Percentiles rank a stretch among this genome's conserved stretches.
Evolutionary conservation across 345 rosid genomes (phyloP).

Genomic region (Zanthoxylum bungeanum): DNA sequence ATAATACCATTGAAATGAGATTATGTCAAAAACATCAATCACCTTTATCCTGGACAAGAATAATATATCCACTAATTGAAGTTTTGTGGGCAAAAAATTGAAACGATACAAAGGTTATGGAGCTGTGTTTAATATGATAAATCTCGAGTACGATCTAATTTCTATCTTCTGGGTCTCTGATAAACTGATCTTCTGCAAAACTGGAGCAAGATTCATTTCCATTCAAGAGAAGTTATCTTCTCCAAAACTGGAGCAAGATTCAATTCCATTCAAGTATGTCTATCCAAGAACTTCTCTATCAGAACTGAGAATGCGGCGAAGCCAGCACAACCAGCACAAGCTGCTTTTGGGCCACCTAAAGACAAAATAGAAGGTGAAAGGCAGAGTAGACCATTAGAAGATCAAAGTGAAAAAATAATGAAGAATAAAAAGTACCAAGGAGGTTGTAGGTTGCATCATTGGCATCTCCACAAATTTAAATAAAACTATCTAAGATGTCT

Average conservation of each 20-base stretch:
- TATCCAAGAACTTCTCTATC: constrained; percentile 89
- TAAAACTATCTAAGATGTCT: not conserved
- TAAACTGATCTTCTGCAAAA: not conserved
- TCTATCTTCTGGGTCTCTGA: not conserved
- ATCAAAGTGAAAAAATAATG: not conserved
- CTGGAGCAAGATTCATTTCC: not conserved
- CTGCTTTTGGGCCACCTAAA: constrained; percentile 86
- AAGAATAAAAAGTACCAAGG: not conserved
- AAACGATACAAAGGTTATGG: constrained; percentile 4
- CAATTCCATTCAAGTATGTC: constrained; percentile 47
- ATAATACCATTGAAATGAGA: not conserved
- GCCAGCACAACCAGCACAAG: constrained; percentile 89
- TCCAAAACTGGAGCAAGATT: not conserved
- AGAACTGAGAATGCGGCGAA: constrained; percentile 92
- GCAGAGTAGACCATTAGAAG: not conserved
- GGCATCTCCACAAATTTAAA: not conserved
- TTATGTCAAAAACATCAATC: not conserved
- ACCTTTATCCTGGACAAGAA: not conserved
- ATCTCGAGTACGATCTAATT: not conserved
- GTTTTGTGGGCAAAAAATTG: not conserved
- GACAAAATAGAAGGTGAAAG: constrained; percentile 2
- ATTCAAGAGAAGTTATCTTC: constrained; percentile 36
- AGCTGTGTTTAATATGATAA: not conserved
- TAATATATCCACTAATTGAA: not conserved
- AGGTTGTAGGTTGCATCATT: not conserved